Base-by-base conservation (phyloP, 2,329 filamentous ascomycete genomes). In the Didymella sp. region DNA sequence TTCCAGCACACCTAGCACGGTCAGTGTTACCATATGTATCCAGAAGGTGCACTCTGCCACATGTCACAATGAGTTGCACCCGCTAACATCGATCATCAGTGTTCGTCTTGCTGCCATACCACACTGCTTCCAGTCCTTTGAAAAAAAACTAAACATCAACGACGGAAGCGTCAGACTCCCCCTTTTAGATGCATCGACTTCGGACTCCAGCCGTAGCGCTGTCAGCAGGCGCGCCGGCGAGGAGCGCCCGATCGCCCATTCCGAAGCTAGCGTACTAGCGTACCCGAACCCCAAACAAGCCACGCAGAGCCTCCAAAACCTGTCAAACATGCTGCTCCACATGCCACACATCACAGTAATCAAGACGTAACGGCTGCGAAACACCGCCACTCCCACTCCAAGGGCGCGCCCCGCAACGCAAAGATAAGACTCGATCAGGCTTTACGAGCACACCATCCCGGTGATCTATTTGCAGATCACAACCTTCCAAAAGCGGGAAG, bases 401-500 rank as follows among this genome's bases (percentile, higher is more conserved):
- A 41, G 30, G 1, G 21, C 19, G 17, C 6, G 30, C 38, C 42
- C 37, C 38, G 54, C 43, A 27, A 27, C 7, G 43, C 21, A 35
- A 47, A 40, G 37, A 54, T 13, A 27, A 21, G 30, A 22, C 28
- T 37, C 28, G 30, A 33, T 37, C 42, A 31, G 42, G 40, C 24
- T 33, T 40, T 40, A 33, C 31, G 44, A 43, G 30, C 48, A 35
- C 43, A 51, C 17, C 43, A 8, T 44, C 42, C 38, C n/a, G 15
- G 43, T 24, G 15, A 51, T 47, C 54, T 57, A 57, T 57, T 57
- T 57, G 54, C 28, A 37, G 48, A 43, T 30, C 54, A 8, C 37
- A 2, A 17, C 15, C 11, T 6, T 24, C 42, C 38, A n/a, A 38
- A 51, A 43, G 28, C 54, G 43, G 54, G 37, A 57, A 15, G 30